Conservation (phyloP, 192 early-diverging fungal genomes). For the Spizellomyces punctatus region DNA sequence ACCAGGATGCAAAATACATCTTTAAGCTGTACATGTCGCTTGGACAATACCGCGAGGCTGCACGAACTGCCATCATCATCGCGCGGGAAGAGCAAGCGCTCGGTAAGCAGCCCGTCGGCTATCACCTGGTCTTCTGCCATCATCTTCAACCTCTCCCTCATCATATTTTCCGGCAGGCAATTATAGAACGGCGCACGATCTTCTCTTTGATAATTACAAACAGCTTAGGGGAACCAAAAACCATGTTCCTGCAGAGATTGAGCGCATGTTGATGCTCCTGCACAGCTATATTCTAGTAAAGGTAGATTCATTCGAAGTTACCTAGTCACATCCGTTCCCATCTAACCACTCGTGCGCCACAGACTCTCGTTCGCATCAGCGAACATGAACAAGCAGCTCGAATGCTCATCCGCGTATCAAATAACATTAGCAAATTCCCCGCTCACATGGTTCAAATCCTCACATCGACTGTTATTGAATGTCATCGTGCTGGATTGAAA, state of each 20-base stretch:
- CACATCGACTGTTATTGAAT: conserved; percentile 67
- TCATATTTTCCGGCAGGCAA: conserved; percentile 33
- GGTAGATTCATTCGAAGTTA: conserved; percentile 31
- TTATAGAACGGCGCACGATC: conserved; percentile 56
- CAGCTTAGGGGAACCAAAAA: conserved; percentile 44
- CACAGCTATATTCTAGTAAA: conserved; percentile 67
- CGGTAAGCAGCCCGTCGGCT: conserved; percentile 15
- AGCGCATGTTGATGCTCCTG: conserved; percentile 58
- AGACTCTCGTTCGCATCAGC: conserved; percentile 49
- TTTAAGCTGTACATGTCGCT: conserved; percentile 67
- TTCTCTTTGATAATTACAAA: conserved; percentile 55
- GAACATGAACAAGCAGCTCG: conserved; percentile 53
- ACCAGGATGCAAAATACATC: conserved; percentile 60
- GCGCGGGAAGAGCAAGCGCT: conserved; percentile 59
- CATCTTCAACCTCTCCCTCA: background rate
- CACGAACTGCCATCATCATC: conserved; percentile 60
- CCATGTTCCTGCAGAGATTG: conserved; percentile 53
- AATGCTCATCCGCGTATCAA: conserved; percentile 61
- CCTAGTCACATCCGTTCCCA: background rate
- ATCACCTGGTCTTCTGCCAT: conserved; percentile 2
- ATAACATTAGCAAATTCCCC: conserved; percentile 59
- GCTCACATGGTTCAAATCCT: conserved; percentile 58
- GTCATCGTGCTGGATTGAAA: conserved; percentile 56
- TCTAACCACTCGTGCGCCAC: background rate
- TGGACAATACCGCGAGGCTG: conserved; percentile 54